These are phyloP conservation scores for Alternaria gaisen DNA, from an alignment of 2,329 filamentous ascomycete species.

Conservation along the genomic window DNA sequence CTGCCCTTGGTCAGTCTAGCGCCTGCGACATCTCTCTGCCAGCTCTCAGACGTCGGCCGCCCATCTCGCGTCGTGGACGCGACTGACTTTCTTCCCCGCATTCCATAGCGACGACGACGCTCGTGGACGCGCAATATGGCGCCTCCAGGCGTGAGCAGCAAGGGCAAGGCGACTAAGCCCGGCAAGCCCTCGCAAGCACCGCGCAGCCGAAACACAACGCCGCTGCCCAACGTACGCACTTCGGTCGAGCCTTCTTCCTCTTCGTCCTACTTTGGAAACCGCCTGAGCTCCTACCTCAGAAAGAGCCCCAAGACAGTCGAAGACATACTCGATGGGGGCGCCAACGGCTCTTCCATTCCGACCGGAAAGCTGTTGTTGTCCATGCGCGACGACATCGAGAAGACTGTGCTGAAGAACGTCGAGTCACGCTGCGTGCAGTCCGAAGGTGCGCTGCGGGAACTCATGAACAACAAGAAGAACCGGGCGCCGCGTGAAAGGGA, in stretches of 20 bases:
- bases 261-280: slow-evolving; percentile 70
- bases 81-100: slow-evolving; percentile 19
- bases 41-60: neutral
- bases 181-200: slow-evolving; percentile 40
- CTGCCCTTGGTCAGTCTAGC: neutral
- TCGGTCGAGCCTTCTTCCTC: slow-evolving; percentile 48
- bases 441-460: slow-evolving; percentile 76
- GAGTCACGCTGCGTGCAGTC: slow-evolving; percentile 68
- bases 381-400: slow-evolving; percentile 72
- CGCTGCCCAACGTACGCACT: slow-evolving; percentile 65
- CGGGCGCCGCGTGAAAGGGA: slow-evolving; percentile 62
- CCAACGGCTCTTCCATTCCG: slow-evolving; percentile 61
- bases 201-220: slow-evolving; percentile 80
- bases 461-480: slow-evolving; percentile 72
- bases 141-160: slow-evolving; percentile 46
- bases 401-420: slow-evolving; percentile 55
- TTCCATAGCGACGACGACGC: slow-evolving; percentile 10
- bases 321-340: slow-evolving; percentile 72
- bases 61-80: slow-evolving; percentile 4
- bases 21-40: neutral
- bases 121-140: slow-evolving; percentile 39
- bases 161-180: slow-evolving; percentile 62
- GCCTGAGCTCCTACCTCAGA: slow-evolving; percentile 64
- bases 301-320: slow-evolving; percentile 69
- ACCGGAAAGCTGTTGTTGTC: slow-evolving; percentile 71